These are phyloP conservation scores for Biancaea sappan DNA, from an alignment of 306 rosid genomes.

Conservation along the genomic window DNA sequence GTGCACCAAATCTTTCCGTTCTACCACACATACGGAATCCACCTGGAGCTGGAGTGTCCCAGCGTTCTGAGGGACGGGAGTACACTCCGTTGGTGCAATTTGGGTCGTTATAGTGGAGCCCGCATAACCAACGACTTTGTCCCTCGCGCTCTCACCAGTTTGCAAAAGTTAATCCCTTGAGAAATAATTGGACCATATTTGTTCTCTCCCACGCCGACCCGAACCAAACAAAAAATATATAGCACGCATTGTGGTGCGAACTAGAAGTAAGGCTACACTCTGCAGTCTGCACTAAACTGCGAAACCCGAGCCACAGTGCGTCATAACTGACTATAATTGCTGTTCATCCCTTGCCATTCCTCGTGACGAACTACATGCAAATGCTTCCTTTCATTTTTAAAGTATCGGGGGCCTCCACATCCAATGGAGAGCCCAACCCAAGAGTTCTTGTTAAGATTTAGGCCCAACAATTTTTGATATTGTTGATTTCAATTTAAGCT, in stretches of 20 bases:
- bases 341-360: slow-evolving; percentile 25
- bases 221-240: background rate
- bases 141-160: background rate
- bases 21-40: background rate
- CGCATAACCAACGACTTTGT: slow-evolving; percentile 4
- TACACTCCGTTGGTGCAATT: background rate
- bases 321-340: slow-evolving; percentile 19
- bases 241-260: slow-evolving; percentile 28
- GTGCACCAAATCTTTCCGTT: background rate
- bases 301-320: slow-evolving; percentile 60
- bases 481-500: no score
- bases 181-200: background rate
- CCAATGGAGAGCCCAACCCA: no score
- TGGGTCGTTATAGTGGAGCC: slow-evolving; percentile 16
- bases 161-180: background rate
- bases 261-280: slow-evolving; percentile 44
- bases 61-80: background rate
- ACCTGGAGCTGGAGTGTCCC: background rate
- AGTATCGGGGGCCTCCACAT: background rate
- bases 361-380: slow-evolving; percentile 30
- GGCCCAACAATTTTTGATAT: no score
- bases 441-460: no score
- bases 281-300: slow-evolving; percentile 32
- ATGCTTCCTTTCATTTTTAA: background rate
- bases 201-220: background rate